Evolutionary conservation across 805 yeast genomes (phyloP), one percentile per base, ranked within the genome.

Genomic region (Dipodascopsis tothii): DNA sequence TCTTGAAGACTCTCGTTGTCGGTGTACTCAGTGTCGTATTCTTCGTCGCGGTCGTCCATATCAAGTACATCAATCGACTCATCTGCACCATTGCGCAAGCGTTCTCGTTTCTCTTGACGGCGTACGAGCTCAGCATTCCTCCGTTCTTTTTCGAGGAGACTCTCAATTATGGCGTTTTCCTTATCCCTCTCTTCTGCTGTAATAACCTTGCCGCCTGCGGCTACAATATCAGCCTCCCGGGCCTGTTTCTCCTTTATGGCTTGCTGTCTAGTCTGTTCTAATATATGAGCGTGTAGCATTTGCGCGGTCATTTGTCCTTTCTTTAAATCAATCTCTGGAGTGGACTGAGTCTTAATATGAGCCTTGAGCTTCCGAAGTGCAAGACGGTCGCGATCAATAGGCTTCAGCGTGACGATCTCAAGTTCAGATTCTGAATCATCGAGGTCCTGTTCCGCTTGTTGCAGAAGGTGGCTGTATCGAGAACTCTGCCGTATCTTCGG

Each of bases 91-190:
- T 33, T 23, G 21, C 35, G n/a, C 16, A 14, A 21, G 23, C 47
- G 20, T 45, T 40, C 21, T 47, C 43, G 6, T 44, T 46, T 33
- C 34, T 33, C 44, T 21, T 22, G 34, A 45, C 27, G 6, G 43
- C 37, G 16, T 40, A 25, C 9, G 11, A 9, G 36, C 35, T 40
- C 49, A 3, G 50, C 51, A 34, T 47, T 44, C 30, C 30, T 40
- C 25, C 51, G 39, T 38, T 47, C 51, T 14, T 45, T 39, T 25
- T 37, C 51, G n/a, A 47, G 28, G n/a, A 47, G 32, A 16, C 43
- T 46, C 39, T 47, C 51, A 5, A 47, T 41, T n/a, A 47, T 27
- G 25, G 35, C 27, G 3, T 49, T 52, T 25, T 49, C 53, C 38
- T 40, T 42, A 39, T 33, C n/a, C 38, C 28, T 39, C 37, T 49